Conservation (phyloP, 805 yeast species). For the Maudiozyma turicensis region DNA sequence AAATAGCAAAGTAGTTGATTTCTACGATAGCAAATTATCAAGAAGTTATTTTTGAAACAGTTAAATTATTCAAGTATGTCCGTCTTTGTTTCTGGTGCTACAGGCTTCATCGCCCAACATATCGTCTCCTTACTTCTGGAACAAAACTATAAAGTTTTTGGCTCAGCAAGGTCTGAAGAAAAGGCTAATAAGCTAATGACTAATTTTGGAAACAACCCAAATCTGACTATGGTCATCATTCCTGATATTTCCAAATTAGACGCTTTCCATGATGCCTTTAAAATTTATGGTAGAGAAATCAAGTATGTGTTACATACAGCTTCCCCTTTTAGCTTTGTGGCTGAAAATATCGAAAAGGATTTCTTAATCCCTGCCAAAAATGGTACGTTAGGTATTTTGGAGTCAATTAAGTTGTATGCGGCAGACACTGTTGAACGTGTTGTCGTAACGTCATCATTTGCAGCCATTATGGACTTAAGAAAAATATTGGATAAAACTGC, state of each 20-base stretch:
- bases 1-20: too few species aligned
- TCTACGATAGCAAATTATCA: too few species aligned
- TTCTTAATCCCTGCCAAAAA: slow-evolving; percentile 43
- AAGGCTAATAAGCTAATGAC: slow-evolving; percentile 34
- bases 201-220: slow-evolving; percentile 23
- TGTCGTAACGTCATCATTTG: slow-evolving; percentile 47
- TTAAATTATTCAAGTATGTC: slow-evolving; percentile 6
- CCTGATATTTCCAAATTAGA: slow-evolving; percentile 27
- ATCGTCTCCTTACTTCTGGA: slow-evolving; percentile 34
- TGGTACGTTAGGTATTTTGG: slow-evolving; percentile 42
- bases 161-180: slow-evolving; percentile 38
- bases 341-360: slow-evolving; percentile 37
- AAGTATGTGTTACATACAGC: slow-evolving; percentile 43
- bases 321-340: slow-evolving; percentile 33
- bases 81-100: slow-evolving; percentile 44
- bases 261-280: slow-evolving; percentile 39
- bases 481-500: slow-evolving; percentile 8
- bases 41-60: too few species aligned
- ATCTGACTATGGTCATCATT: slow-evolving; percentile 29
- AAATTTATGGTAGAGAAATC: slow-evolving; percentile 32
- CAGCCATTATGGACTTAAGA: slow-evolving; percentile 34
- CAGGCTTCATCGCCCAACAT: slow-evolving; percentile 46
- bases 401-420: slow-evolving; percentile 34
- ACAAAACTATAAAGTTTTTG: slow-evolving; percentile 36
- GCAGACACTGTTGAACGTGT: slow-evolving; percentile 35